Conservation (phyloP, 805 yeast genomes). For the Pichia deserticola region DNA sequence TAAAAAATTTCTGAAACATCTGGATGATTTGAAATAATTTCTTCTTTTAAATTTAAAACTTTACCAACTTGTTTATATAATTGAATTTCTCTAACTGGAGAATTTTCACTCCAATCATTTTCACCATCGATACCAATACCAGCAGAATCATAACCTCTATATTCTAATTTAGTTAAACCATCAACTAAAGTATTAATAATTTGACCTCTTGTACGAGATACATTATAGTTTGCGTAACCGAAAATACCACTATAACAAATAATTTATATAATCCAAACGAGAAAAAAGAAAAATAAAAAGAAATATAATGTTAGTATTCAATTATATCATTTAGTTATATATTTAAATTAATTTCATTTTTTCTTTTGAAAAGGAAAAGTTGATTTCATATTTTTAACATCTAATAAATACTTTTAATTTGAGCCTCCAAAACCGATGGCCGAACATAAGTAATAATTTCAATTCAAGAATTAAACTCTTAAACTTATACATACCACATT, state of each 20-base stretch:
- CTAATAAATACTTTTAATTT: too few species aligned
- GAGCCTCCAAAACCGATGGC: too few species aligned
- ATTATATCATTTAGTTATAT: too few species aligned
- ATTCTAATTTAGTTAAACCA: conserved; percentile 80
- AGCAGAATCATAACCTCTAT: conserved; percentile 97
- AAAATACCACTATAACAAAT: conserved; percentile 70
- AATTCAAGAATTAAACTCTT: too few species aligned
- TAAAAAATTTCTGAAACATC: conserved; percentile 60
- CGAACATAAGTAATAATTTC: too few species aligned
- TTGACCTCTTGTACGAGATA: conserved; percentile 87
- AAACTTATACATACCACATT: not conserved
- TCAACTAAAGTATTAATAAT: conserved; percentile 83
- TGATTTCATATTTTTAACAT: too few species aligned
- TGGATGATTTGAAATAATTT: conserved; percentile 43
- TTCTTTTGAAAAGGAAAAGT: too few species aligned
- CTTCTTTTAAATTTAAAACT: conserved; percentile 70
- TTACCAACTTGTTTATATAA: conserved; percentile 87
- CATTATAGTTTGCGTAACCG: conserved; percentile 94
- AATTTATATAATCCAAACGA: not conserved
- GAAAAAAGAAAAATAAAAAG: not conserved
- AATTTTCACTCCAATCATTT: conserved; percentile 29
- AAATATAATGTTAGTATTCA: too few species aligned
- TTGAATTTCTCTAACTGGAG: conserved; percentile 50
- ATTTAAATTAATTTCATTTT: too few species aligned
- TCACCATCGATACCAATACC: conserved; percentile 96